These are phyloP conservation scores for Tulasnella sp. DNA, from an alignment of 768 basidiomycete species.

Conservation along the genomic window DNA sequence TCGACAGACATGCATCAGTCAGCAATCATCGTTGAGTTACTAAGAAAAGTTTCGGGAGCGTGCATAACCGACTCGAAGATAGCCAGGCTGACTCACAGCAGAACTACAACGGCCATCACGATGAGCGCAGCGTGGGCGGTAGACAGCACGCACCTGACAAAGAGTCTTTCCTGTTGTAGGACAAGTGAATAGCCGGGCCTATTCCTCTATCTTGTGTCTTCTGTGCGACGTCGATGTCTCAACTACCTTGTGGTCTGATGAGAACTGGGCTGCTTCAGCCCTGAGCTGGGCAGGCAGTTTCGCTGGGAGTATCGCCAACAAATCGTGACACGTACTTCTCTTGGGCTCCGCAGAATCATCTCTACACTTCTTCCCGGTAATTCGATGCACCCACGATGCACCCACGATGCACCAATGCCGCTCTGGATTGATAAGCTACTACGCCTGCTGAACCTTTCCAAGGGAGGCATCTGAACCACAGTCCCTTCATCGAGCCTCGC, in stretches of 20 bases:
- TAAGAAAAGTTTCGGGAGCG: background rate
- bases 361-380: background rate
- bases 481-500: background rate
- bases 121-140: no score
- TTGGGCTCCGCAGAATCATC: background rate
- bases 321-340: background rate
- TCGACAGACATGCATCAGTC: background rate
- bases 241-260: background rate
- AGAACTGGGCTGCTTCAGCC: background rate
- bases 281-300: background rate
- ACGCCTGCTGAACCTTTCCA: background rate
- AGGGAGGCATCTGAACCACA: no score
- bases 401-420: background rate
- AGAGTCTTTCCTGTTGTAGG: background rate
- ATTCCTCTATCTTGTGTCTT: no score
- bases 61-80: background rate
- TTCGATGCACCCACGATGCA: no score
- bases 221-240: no score
- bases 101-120: background rate
- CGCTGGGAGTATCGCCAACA: background rate
- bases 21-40: background rate
- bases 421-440: background rate
- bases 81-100: background rate
- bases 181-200: no score
- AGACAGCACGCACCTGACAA: no score